Base-by-base conservation (phyloP, 768 basidiomycete genomes). In the Steccherinum ochraceum region DNA sequence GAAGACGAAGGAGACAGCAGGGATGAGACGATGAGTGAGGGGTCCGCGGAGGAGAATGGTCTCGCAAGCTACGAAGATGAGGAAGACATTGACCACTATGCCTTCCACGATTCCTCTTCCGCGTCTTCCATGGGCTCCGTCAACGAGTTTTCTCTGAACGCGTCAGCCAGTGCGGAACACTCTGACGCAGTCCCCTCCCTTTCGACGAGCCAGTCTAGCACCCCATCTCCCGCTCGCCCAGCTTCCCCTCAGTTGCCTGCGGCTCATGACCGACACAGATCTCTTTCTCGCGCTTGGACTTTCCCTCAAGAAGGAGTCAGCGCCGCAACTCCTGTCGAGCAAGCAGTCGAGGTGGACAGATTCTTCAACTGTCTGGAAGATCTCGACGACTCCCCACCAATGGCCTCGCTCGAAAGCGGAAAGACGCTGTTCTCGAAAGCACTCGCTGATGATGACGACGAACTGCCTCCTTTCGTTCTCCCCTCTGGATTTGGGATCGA, bases 281-380 rank as follows among this genome's bases (percentile, higher is more conserved):
- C 81, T 1, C 72, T 87, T 20, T 79, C 79, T n/a, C 81, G 78
- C 66, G 72, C 72, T 0, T 89, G 86, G 86, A 81, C 83, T 0
- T 89, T 89, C 65, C 59, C 59, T 35, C 23, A 54, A 52, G 41
- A 43, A 5, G 18, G 18, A 5, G 21, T 7, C 41, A 19, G 41
- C 3, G 54, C 57, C 12, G 55, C 60, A 30, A 55, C 53, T 2
- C 40, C 40, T 3, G 24, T 49, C 11, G 53, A 67, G 1, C 42
- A 56, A 58, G 48, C 59, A 3, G 74, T 79, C 18, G 77, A 82
- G n/a, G 70, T 86, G 7, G 89, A 91, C 62, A 76, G 73, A 26
- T 91, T 91, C 75, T 91, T 91, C 58, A 82, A 78, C 40, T 91
- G 87, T 50, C 59, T 79, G 54, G 77, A 76, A 43, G 72, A 70